Base-by-base conservation (phyloP, 306 rosid species). In the Rosa persica region DNA sequence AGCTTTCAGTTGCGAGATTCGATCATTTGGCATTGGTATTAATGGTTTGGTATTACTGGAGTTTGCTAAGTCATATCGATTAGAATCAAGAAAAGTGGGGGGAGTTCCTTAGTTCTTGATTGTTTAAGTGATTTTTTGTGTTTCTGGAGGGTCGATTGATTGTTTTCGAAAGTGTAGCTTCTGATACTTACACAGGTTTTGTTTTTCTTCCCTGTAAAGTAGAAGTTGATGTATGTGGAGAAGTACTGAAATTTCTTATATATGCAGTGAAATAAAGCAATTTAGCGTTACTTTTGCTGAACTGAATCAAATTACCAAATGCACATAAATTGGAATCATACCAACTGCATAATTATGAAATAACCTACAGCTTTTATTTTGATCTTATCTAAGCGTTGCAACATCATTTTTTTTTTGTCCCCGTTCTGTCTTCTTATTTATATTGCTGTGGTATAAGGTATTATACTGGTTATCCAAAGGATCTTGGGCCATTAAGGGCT, bases 401-500 rank as follows among this genome's bases (percentile, higher is more conserved):
- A 51, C 60, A 54, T 58, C 64, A 15, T 27, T 43, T 27, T 25
- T n/a, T n/a, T 20, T 48, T 55, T 20, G 22, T 8, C 5, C 6
- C 46, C 43, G 46, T 16, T 76, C 67, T 39, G 58, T 42, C 25
- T 27, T 25, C 55, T 70, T 66, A 61, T 30, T 20, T 44, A 25
- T 27, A 7, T 20, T 72, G 12, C 40, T 83, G 17, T 61, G 65
- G 16, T 78, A 19, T 23, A 42, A 95, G 98, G 90, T 89, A 91
- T 78, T 91, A 92, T 74, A 89, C 90, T 67, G 97, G 98, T 75
- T 91, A 86, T 78, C 98, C 98, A 43, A 95, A 95, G 89, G 88
- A 88, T 82, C 92, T 92, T 60, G 98, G 96, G 76, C 93, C 97
- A 52, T 89, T 98, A 36, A 81, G 90, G 83, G 90, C 92, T 67